Evolutionary conservation across 441 rosid genomes (phyloP).

Genomic region (Flueggea neowawraea): DNA sequence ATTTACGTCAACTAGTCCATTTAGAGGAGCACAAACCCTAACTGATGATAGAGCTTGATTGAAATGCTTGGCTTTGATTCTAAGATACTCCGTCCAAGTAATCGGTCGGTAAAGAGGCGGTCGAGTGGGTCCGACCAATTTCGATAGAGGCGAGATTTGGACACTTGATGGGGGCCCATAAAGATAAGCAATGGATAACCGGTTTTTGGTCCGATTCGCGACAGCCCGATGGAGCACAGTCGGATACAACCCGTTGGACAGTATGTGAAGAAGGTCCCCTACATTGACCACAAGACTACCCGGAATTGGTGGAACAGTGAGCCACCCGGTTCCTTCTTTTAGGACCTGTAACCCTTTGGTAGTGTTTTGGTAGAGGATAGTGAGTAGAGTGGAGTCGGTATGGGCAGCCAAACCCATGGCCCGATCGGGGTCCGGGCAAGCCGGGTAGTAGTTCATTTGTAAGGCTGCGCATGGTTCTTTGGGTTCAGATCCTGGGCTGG

Average conservation of each 20-base stretch:
- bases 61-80: slow-evolving; percentile 71
- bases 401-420: slow-evolving; percentile 95
- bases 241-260: slow-evolving; percentile 74
- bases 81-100: slow-evolving; percentile 83
- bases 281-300: slow-evolving; percentile 69
- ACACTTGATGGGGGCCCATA: slow-evolving; percentile 67
- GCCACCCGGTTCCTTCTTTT: slow-evolving; percentile 68
- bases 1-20: slow-evolving; percentile 1
- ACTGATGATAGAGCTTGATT: slow-evolving; percentile 61
- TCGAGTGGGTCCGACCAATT: slow-evolving; percentile 47
- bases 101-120: slow-evolving; percentile 74
- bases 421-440: slow-evolving; percentile 80
- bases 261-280: slow-evolving; percentile 81
- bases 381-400: slow-evolving; percentile 84
- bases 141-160: slow-evolving; percentile 58
- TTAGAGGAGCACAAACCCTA: slow-evolving; percentile 32
- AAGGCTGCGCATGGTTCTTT: slow-evolving; percentile 43
- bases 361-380: slow-evolving; percentile 69
- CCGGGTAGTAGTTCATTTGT: slow-evolving; percentile 79
- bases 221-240: slow-evolving; percentile 80
- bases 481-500: slow-evolving; percentile 42
- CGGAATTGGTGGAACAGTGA: slow-evolving; percentile 59
- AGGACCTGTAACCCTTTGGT: slow-evolving; percentile 73
- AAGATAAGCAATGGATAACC: slow-evolving; percentile 70
- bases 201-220: slow-evolving; percentile 52